phyloP scores from a whole-genome alignment of 2,329 filamentous ascomycete genomes.

The Hypoxylon rubiginosum region DNA sequence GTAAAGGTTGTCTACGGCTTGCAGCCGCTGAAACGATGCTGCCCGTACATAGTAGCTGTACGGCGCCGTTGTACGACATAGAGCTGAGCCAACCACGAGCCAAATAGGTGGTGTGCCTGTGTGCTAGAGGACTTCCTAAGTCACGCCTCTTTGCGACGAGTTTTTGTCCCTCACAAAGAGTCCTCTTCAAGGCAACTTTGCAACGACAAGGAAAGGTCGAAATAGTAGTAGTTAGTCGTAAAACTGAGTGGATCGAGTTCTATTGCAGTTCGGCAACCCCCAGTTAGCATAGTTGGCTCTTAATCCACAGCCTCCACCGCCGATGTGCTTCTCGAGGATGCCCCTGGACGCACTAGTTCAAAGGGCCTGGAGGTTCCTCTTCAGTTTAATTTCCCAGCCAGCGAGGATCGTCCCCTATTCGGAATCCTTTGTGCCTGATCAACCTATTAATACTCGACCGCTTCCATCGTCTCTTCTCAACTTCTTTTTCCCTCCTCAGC shows the following conservation, averaged over 20 bases:
- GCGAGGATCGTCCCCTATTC: conserved; percentile 47
- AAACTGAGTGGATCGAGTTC: conserved; percentile 35
- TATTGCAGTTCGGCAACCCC: conserved; percentile 35
- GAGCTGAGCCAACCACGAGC: conserved; percentile 14
- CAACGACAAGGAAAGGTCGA: conserved; percentile 12
- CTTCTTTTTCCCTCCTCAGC: conserved; percentile 57
- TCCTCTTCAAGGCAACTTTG: background rate
- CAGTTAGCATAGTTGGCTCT: conserved; percentile 23
- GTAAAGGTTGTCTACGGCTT: background rate
- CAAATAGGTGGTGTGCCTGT: conserved; percentile 14
- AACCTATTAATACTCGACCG: conserved; percentile 63
- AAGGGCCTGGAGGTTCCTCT: conserved; percentile 41
- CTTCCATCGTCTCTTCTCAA: conserved; percentile 51
- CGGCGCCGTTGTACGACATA: conserved; percentile 23
- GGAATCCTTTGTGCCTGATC: conserved; percentile 44
- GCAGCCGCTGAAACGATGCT: conserved; percentile 27
- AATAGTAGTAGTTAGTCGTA: conserved; percentile 17
- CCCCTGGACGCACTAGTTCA: conserved; percentile 37
- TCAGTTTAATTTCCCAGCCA: conserved; percentile 52
- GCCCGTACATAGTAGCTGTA: conserved; percentile 1
- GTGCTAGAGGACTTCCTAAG: background rate
- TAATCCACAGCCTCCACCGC: conserved; percentile 39
- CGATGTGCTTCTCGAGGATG: conserved; percentile 29
- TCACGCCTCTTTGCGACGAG: background rate
- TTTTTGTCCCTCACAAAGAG: conserved; percentile 21